A percentile compares a stretch with the other conserved stretches of the same genome.
Conservation (phyloP, 2,329 filamentous ascomycete genomes). For the Phialemonium atrogriseum region DNA sequence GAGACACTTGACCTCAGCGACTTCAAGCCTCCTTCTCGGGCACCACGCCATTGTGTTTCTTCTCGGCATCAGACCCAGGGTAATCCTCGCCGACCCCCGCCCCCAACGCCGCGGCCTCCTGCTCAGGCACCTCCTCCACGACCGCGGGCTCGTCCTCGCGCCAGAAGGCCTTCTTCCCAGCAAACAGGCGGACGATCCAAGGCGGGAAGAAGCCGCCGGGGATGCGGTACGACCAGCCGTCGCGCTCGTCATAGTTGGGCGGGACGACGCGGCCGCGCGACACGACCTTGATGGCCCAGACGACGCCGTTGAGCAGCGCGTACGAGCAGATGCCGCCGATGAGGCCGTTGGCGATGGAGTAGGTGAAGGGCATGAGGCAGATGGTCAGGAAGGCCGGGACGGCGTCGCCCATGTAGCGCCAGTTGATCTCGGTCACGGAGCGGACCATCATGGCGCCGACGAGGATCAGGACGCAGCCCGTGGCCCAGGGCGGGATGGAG, state of each 20-base stretch:
- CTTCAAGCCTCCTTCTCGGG: no score
- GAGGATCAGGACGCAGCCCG: constrained; percentile 77
- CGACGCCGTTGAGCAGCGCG: constrained; percentile 62
- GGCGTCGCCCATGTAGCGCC: constrained; percentile 76
- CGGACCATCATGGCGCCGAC: constrained; percentile 84
- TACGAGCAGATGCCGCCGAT: constrained; percentile 75
- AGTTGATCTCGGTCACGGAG: constrained; percentile 77
- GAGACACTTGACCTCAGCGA: no score
- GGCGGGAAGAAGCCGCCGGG: constrained; percentile 67
- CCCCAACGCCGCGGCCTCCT: no score
- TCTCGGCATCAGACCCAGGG: no score
- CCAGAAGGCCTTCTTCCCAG: constrained; percentile 72
- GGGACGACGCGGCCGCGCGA: constrained; percentile 65
- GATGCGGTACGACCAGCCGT: constrained; percentile 72
- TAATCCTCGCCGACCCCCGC: no score
- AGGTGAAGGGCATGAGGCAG: constrained; percentile 81
- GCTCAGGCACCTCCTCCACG: no score
- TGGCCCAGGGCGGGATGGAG: constrained; percentile 83
- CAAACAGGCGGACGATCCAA: constrained; percentile 57
- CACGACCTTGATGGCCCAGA: constrained; percentile 59
- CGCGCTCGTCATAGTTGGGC: constrained; percentile 66
- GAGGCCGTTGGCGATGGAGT: constrained; percentile 79
- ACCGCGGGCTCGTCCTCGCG: constrained; percentile 31
- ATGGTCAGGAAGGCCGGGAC: constrained; percentile 80
- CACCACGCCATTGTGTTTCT: no score